Percentiles rank a stretch among this genome's conserved stretches.
phyloP scores from a whole-genome alignment of 352 stramenopile species.

The Phytophthora vignae region DNA sequence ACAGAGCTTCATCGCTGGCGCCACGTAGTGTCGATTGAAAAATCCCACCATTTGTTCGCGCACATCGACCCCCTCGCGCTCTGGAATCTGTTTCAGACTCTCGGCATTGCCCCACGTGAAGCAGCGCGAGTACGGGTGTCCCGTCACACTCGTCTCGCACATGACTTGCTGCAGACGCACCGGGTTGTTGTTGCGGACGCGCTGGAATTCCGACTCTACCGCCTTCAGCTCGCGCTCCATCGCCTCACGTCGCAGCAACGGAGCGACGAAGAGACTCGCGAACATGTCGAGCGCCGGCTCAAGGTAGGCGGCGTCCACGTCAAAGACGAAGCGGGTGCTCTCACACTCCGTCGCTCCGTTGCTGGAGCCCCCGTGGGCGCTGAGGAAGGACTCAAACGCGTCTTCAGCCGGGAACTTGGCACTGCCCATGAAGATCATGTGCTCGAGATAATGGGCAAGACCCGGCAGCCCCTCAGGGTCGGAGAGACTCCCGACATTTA shows the following conservation, averaged over 20 bases:
- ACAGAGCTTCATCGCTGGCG: constrained; percentile 73
- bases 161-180: constrained; percentile 78
- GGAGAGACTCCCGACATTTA: constrained; percentile 63
- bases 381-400: constrained; percentile 90
- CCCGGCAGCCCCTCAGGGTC: constrained; percentile 69
- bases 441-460: constrained; percentile 89
- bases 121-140: constrained; percentile 64
- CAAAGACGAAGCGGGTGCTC: constrained; percentile 92
- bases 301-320: constrained; percentile 68
- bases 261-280: constrained; percentile 92
- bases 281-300: constrained; percentile 88
- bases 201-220: constrained; percentile 90
- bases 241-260: constrained; percentile 77
- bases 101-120: constrained; percentile 86
- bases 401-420: constrained; percentile 93
- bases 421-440: constrained; percentile 95
- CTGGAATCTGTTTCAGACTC: constrained; percentile 55
- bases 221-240: constrained; percentile 80
- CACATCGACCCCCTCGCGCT: constrained; percentile 54
- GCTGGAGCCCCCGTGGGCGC: constrained; percentile 84
- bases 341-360: constrained; percentile 94
- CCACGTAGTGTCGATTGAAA: constrained; percentile 66
- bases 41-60: constrained; percentile 63
- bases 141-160: constrained; percentile 55
- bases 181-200: constrained; percentile 67